Evolutionary conservation across 805 yeast genomes (phyloP), one percentile per base, ranked within the genome.

Genomic region (Metschnikowia anglica): DNA sequence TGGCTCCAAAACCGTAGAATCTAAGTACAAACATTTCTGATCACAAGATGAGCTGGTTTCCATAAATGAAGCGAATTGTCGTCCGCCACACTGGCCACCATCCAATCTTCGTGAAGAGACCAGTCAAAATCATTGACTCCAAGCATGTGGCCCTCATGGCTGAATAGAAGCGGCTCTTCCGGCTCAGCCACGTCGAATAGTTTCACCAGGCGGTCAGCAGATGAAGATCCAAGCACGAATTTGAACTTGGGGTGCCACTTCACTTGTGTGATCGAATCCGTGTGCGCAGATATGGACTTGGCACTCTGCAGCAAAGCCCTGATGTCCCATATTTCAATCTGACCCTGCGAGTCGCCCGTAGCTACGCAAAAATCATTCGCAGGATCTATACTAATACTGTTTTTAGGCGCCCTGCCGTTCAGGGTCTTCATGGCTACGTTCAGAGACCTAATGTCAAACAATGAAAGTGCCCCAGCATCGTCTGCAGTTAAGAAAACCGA

Each of bases 51-150:
- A 2, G 76, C 64, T 0, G 96, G 95, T 54, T 74, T 79, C 95
- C 96, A 90, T 2, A 89, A 62, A 48, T 90, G 97, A n/a, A 89
- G 65, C 1, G 90, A 78, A 58, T 90, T 90, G 57, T 90, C 97
- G 54, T 85, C 88, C 0, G 88, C 80, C 4, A 85, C 91, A 55
- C 88, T 81, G 3, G 88, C 82, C 27, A 88, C 49, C 74, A 83
- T 72, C 77, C 83, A 77, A 3, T 80, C 77, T 43, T 79, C 85
- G 45, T 80, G 80, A 0, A 80, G 76, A 43, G 86, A 85, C 97
- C 97, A 90, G 25, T 80, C 74, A 21, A 88, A 64, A 54, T 89
- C 97, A 51, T 84, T 85, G 2, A 90, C 87, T 3, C 91, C 89
- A n/a, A 84, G 68, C 76, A 83, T 75, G 61, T 90, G 98, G 0